Evolutionary conservation across 805 yeast species (phyloP).

Genomic region (Pichia nanzhaoensis): DNA sequence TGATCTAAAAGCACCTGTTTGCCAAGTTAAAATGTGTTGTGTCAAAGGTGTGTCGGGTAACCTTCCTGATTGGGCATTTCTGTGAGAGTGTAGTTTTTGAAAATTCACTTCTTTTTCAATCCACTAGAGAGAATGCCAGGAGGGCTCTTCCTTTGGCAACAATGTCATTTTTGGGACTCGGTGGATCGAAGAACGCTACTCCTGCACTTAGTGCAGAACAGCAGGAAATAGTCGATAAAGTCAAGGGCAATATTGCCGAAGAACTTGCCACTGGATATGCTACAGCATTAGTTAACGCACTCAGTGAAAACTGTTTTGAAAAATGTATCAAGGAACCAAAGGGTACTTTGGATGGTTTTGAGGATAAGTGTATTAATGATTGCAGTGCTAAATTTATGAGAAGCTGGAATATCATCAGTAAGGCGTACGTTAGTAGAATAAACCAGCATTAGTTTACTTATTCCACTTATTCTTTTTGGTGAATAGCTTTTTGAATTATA

Average conservation of each 20-base stretch:
- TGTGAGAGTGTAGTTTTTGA: background rate
- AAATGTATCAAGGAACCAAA: conserved; percentile 67
- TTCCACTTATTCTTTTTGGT: background rate
- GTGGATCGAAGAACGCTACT: conserved; percentile 14
- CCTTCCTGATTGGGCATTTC: too few relatives aligned
- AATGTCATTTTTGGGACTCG: conserved; percentile 30
- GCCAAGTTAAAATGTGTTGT: too few relatives aligned
- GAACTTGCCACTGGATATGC: conserved; percentile 92
- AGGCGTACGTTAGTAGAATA: conserved; percentile 68
- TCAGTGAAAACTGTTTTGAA: conserved; percentile 82
- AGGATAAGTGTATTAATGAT: conserved; percentile 63
- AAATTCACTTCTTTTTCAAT: too few relatives aligned
- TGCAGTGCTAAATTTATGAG: conserved; percentile 86
- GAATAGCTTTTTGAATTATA: too few relatives aligned
- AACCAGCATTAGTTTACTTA: conserved; percentile 15
- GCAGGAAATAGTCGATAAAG: conserved; percentile 48
- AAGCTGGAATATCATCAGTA: conserved; percentile 82
- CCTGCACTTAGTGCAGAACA: conserved; percentile 20
- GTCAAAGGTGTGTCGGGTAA: too few relatives aligned
- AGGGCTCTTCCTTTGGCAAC: background rate
- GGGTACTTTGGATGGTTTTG: conserved; percentile 37
- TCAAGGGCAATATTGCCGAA: conserved; percentile 65
- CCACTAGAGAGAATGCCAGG: background rate
- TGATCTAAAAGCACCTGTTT: too few relatives aligned
- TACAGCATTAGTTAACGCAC: conserved; percentile 74